phyloP scores from a whole-genome alignment of 441 rosid genomes.

The Breynia disticha region DNA sequence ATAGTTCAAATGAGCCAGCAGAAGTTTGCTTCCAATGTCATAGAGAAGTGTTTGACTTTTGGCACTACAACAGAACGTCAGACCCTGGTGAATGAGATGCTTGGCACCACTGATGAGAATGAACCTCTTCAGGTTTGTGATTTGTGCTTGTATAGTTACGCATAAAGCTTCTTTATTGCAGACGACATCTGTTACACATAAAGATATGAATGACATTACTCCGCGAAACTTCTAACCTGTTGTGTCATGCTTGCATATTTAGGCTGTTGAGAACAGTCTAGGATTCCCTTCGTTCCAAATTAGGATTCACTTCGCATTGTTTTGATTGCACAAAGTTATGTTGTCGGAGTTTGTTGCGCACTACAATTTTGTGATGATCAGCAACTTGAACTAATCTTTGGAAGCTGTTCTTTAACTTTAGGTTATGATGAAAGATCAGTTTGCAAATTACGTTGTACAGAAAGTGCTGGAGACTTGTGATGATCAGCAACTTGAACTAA shows the following conservation, averaged over 20 bases:
- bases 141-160: background rate
- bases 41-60: conserved; percentile 64
- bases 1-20: conserved; percentile 83
- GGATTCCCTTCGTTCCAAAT: too few relatives aligned
- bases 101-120: conserved; percentile 66
- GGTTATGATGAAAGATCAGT: conserved; percentile 91
- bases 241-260: too few relatives aligned
- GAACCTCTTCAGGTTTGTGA: conserved; percentile 70
- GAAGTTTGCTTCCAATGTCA: conserved; percentile 71
- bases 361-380: too few relatives aligned
- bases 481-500: conserved; percentile 61
- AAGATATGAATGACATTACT: too few relatives aligned
- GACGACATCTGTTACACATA: too few relatives aligned
- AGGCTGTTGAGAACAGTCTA: too few relatives aligned
- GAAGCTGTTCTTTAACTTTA: conserved; percentile 6
- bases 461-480: conserved; percentile 81
- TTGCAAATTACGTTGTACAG: conserved; percentile 77
- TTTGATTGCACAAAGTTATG: too few relatives aligned
- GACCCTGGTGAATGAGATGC: conserved; percentile 71
- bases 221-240: too few relatives aligned
- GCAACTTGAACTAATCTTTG: background rate
- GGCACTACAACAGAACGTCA: conserved; percentile 54
- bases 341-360: too few relatives aligned
- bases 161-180: background rate
- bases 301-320: too few relatives aligned